phyloP scores from a whole-genome alignment of 2,329 filamentous ascomycete species.

The Hymenoscyphus infarciens region DNA sequence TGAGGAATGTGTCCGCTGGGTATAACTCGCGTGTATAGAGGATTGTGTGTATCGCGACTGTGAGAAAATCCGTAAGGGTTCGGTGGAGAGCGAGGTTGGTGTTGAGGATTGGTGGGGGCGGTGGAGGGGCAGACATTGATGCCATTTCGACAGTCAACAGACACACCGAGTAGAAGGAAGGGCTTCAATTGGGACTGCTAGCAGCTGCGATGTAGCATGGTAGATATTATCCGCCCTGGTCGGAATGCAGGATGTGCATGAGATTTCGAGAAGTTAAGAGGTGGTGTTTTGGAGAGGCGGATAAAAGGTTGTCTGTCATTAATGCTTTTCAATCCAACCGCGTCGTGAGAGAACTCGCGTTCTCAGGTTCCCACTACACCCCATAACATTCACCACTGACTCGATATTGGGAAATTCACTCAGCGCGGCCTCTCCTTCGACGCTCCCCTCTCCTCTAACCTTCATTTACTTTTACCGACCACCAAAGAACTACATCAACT shows the following conservation, averaged over 20 bases:
- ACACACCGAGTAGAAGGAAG: not conserved
- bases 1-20: conserved; percentile 61
- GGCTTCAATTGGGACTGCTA: not conserved
- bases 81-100: conserved; percentile 46
- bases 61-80: conserved; percentile 64
- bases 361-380: not conserved
- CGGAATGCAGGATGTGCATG: too few relatives aligned
- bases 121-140: conserved; percentile 5
- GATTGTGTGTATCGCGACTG: conserved; percentile 67
- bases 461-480: too few relatives aligned
- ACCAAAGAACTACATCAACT: not conserved
- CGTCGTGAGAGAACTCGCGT: not conserved
- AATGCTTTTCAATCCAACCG: not conserved
- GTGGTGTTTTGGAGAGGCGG: too few relatives aligned
- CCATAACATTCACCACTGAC: not conserved
- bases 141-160: conserved; percentile 1
- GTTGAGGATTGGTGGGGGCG: conserved; percentile 38
- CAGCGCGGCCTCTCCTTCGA: not conserved
- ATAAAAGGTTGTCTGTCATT: conserved; percentile 2
- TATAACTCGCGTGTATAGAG: conserved; percentile 66
- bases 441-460: too few relatives aligned
- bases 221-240: not conserved
- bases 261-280: too few relatives aligned
- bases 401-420: not conserved
- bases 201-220: not conserved